Conservation (phyloP, 768 basidiomycete genomes). For the Trametes punicea region DNA sequence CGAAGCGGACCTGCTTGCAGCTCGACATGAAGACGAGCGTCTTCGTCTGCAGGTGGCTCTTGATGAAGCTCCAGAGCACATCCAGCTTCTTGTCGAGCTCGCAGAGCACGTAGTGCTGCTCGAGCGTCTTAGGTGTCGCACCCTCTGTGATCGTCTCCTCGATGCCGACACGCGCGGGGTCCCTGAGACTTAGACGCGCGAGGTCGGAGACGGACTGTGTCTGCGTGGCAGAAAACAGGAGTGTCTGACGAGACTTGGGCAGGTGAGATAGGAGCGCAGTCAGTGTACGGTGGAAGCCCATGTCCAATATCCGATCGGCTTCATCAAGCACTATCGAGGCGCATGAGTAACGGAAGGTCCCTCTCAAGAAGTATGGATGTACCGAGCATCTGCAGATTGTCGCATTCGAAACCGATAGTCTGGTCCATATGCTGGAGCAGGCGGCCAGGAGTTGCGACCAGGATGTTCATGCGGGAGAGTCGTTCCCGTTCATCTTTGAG, state of each 20-base stretch:
- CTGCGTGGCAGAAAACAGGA: constrained; percentile 97
- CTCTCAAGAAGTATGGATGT: constrained; percentile 28
- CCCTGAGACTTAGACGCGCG: constrained; percentile 83
- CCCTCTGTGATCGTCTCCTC: constrained; percentile 45
- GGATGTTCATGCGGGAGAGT: constrained; percentile 91
- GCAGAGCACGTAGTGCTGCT: constrained; percentile 86
- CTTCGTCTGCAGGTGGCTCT: constrained; percentile 88
- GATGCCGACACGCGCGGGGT: constrained; percentile 73
- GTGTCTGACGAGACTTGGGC: constrained; percentile 87
- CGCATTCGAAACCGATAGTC: constrained; percentile 89
- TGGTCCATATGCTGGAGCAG: constrained; percentile 98
- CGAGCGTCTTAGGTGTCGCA: constrained; percentile 72
- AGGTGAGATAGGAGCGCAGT: constrained; percentile 91
- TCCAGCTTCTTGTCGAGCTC: constrained; percentile 86
- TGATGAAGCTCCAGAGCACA: constrained; percentile 91
- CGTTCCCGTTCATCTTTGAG: constrained; percentile 90
- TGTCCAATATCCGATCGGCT: constrained; percentile 93
- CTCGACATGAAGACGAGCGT: constrained; percentile 91
- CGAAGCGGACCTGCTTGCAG: constrained; percentile 96
- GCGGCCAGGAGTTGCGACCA: constrained; percentile 96
- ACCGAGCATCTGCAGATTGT: constrained; percentile 90
- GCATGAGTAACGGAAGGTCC: not conserved
- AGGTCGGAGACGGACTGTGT: constrained; percentile 86
- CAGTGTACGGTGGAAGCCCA: constrained; percentile 89
- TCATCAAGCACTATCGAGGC: constrained; percentile 78